Conservation (phyloP, 768 basidiomycete genomes). For the Tulasnella sp. region DNA sequence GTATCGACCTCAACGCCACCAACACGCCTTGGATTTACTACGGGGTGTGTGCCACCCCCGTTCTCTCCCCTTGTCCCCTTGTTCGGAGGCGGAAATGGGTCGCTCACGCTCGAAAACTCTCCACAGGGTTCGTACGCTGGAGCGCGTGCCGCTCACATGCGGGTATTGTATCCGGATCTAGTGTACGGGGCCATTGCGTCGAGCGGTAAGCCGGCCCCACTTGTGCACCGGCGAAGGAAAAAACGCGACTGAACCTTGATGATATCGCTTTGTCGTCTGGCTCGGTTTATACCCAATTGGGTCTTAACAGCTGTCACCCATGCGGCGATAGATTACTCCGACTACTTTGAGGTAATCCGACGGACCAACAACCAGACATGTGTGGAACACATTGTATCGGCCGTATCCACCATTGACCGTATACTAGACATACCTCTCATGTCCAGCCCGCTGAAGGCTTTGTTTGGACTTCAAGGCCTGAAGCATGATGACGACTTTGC, state of each 20-base stretch:
- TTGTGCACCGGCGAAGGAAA: background rate
- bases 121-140: constrained; percentile 82
- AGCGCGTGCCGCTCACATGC: constrained; percentile 89
- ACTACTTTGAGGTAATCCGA: constrained; percentile 28
- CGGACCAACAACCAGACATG: constrained; percentile 38
- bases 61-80: constrained; percentile 8
- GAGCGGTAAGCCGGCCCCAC: constrained; percentile 47
- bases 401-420: constrained; percentile 58
- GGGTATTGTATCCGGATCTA: constrained; percentile 78
- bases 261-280: background rate
- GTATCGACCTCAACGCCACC: constrained; percentile 51
- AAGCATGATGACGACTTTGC: constrained; percentile 75
- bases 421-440: constrained; percentile 50
- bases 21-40: constrained; percentile 87
- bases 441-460: constrained; percentile 54
- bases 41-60: constrained; percentile 52
- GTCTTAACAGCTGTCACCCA: constrained; percentile 67
- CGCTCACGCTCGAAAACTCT: constrained; percentile 9
- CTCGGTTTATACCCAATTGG: background rate
- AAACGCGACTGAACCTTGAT: background rate
- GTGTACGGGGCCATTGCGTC: constrained; percentile 87
- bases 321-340: constrained; percentile 73
- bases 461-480: constrained; percentile 71
- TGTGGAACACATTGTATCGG: constrained; percentile 52
- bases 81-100: background rate